Percentiles rank a stretch among this genome's conserved stretches.
phyloP scores from a whole-genome alignment of 129 eudicot species.

The Escallonia herrerae region DNA sequence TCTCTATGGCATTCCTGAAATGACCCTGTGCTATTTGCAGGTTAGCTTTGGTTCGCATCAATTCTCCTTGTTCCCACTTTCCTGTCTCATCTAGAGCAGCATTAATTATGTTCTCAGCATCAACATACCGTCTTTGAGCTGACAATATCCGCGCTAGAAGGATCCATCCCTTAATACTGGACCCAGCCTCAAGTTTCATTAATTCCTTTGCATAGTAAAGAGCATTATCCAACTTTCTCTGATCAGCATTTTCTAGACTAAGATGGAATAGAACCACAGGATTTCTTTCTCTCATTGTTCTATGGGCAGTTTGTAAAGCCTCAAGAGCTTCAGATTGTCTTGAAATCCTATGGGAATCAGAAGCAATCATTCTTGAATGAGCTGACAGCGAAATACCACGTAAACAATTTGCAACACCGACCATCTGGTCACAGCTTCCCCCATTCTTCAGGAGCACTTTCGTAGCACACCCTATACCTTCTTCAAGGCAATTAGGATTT shows the following conservation, averaged over 20 bases:
- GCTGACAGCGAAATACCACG: constrained; percentile 58
- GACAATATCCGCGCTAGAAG: constrained; percentile 86
- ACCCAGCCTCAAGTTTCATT: constrained; percentile 63
- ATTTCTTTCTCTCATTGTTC: constrained; percentile 33
- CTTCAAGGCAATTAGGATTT: constrained; percentile 30
- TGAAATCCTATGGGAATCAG: constrained; percentile 51
- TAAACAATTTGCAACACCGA: constrained; percentile 33
- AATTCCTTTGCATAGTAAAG: constrained; percentile 68
- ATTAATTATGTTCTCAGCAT: constrained; percentile 69
- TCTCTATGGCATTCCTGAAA: constrained; percentile 53
- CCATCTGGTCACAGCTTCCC: constrained; percentile 38
- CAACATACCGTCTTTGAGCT: constrained; percentile 69
- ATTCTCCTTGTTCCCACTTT: constrained; percentile 84
- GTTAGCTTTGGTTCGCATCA: constrained; percentile 73
- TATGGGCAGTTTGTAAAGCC: constrained; percentile 41
- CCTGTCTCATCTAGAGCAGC: constrained; percentile 90
- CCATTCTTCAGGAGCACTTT: constrained; percentile 16
- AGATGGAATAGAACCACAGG: constrained; percentile 50
- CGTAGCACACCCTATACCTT: constrained; percentile 42
- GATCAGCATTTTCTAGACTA: constrained; percentile 76
- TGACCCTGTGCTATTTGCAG: constrained; percentile 74
- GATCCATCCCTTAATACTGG: constrained; percentile 69
- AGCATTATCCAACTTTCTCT: constrained; percentile 77
- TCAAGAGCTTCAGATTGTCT: constrained; percentile 55
- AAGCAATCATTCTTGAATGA: constrained; percentile 42